Evolutionary conservation across 2,329 filamentous ascomycete species (phyloP).

Genomic region (Beauveria sp.): DNA sequence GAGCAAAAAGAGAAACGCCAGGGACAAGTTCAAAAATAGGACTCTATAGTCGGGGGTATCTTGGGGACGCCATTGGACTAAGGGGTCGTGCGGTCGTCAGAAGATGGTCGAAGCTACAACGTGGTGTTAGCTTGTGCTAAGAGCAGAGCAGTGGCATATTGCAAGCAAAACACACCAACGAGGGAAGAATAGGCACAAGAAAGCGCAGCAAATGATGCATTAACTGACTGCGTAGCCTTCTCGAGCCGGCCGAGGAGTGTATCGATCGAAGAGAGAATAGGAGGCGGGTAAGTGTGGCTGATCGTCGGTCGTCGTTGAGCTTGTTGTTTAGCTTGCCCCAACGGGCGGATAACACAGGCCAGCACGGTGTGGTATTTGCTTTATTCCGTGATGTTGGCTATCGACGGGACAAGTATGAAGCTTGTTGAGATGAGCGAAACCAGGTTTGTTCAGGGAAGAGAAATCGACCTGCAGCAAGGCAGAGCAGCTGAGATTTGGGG

Average conservation of each 20-base stretch:
- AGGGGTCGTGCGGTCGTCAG: constrained; percentile 14
- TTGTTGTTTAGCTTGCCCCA: constrained; percentile 8
- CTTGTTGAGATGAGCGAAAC: background rate
- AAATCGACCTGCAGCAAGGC: background rate
- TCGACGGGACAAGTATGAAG: background rate
- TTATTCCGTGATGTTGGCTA: background rate
- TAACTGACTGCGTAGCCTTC: background rate
- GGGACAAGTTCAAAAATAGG: background rate
- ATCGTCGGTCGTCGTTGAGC: background rate
- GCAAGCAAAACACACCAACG: background rate
- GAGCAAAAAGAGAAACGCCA: background rate
- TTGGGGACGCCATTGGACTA: constrained; percentile 24
- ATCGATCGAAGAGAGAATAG: background rate
- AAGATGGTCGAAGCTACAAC: constrained; percentile 11
- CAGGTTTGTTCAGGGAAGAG: background rate
- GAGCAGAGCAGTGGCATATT: background rate
- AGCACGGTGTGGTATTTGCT: background rate
- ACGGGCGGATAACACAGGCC: constrained; percentile 9
- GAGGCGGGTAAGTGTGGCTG: background rate
- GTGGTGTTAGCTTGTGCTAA: background rate
- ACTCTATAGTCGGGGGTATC: constrained; percentile 17
- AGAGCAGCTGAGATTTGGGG: constrained; percentile 5
- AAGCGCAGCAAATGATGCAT: background rate
- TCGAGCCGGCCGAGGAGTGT: background rate
- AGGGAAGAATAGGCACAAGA: background rate